These are phyloP conservation scores for Cucumis sativus DNA, from an alignment of 306 rosid genomes.

Conservation along the genomic window Cucumber_9930_V3 NC_026658.2:9877501-9878000, in stretches of 20 bases:
- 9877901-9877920: conserved; percentile 72
- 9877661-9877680: conserved; percentile 22
- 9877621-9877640: neutral
- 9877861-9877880: neutral
- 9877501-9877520: conserved; percentile 83
- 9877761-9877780: neutral
- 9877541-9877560: conserved; percentile 8
- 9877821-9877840: neutral
- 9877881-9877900: conserved; percentile 73
- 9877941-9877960: neutral
- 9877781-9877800: neutral
- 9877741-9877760: neutral
- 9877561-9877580: conserved; percentile 14
- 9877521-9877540: conserved; percentile 76
- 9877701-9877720: conserved; percentile 82
- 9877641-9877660: conserved; percentile 14
- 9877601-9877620: neutral
- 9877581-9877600: conserved; percentile 13
- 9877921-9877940: neutral
- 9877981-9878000: neutral
- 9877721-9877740: conserved; percentile 13
- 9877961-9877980: neutral
- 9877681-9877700: conserved; percentile 34
- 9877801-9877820: conserved; percentile 40
- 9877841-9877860: neutral